Evolutionary conservation across 306 rosid species (phyloP).

Genomic region (Citrullus amarus): DNA sequence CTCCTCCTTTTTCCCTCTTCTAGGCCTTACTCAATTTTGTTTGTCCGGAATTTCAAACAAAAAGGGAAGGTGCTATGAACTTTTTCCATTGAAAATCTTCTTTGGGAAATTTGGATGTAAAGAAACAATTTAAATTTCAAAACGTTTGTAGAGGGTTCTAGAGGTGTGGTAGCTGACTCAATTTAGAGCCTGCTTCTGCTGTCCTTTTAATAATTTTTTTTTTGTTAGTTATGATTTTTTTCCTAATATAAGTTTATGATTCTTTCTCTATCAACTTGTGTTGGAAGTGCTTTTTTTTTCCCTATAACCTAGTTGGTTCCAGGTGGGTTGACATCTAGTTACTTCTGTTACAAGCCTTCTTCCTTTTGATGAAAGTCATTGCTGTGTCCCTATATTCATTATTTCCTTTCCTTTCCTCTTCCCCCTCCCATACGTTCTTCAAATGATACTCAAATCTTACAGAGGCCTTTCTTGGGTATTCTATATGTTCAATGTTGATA

Average conservation of each 20-base stretch:
- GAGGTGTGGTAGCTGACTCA: too few species aligned
- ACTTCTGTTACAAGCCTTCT: neutral
- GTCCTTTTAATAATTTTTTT: neutral
- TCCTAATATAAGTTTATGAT: neutral
- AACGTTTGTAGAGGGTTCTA: neutral
- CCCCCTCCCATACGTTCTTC: neutral
- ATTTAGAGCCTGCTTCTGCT: neutral
- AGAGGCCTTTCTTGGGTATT: neutral
- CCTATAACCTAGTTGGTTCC: neutral
- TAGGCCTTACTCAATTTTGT: too few species aligned
- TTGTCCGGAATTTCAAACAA: too few species aligned
- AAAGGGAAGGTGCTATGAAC: neutral
- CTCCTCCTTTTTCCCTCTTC: too few species aligned
- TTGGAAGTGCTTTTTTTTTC: neutral
- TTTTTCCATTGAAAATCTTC: neutral
- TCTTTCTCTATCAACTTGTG: neutral
- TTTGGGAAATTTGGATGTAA: neutral
- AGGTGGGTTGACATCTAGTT: neutral
- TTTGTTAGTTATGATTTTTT: neutral
- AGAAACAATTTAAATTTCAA: neutral
- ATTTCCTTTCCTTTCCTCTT: neutral
- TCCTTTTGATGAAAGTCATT: neutral
- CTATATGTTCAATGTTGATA: neutral
- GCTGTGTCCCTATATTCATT: neutral
- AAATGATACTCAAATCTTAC: neutral